Percentiles rank a stretch among this genome's conserved stretches.
Evolutionary conservation across 116 monocot genomes (phyloP).

Genomic region (Phalaenopsis hybrid): DNA sequence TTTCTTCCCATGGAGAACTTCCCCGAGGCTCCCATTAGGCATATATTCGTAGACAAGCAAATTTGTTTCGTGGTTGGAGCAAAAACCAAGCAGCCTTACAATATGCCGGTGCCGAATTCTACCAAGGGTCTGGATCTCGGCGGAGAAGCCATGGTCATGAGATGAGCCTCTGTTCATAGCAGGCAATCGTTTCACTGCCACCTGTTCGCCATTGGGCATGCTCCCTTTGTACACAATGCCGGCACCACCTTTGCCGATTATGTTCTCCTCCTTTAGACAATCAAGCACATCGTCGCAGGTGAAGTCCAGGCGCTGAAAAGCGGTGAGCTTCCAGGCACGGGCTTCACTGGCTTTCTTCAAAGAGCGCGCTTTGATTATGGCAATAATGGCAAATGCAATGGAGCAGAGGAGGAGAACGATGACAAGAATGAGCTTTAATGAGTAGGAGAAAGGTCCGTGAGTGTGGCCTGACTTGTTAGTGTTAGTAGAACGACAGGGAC

Average conservation of each 20-base stretch:
- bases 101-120: slow-evolving; percentile 43
- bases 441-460: slow-evolving; percentile 11
- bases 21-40: slow-evolving; percentile 49
- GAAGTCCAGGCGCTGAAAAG: slow-evolving; percentile 47
- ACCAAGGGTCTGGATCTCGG: slow-evolving; percentile 41
- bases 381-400: slow-evolving; percentile 30
- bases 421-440: slow-evolving; percentile 38
- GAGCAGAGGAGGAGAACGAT: slow-evolving; percentile 30
- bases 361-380: slow-evolving; percentile 36
- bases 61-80: slow-evolving; percentile 43
- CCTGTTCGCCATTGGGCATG: slow-evolving; percentile 37
- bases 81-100: slow-evolving; percentile 40
- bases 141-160: slow-evolving; percentile 40
- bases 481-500: slow-evolving; percentile 11
- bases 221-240: slow-evolving; percentile 41
- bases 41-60: slow-evolving; percentile 14
- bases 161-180: slow-evolving; percentile 36
- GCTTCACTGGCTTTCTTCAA: slow-evolving; percentile 38
- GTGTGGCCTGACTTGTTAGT: slow-evolving; percentile 4
- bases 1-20: slow-evolving; percentile 41
- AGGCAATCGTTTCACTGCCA: slow-evolving; percentile 41
- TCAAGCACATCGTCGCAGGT: slow-evolving; percentile 34
- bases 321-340: slow-evolving; percentile 42
- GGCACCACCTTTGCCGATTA: slow-evolving; percentile 44
- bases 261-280: slow-evolving; percentile 39